Evolutionary conservation across 306 rosid genomes (phyloP), one percentile per base, ranked within the genome.

Genomic region (Prosopis cineraria): DNA sequence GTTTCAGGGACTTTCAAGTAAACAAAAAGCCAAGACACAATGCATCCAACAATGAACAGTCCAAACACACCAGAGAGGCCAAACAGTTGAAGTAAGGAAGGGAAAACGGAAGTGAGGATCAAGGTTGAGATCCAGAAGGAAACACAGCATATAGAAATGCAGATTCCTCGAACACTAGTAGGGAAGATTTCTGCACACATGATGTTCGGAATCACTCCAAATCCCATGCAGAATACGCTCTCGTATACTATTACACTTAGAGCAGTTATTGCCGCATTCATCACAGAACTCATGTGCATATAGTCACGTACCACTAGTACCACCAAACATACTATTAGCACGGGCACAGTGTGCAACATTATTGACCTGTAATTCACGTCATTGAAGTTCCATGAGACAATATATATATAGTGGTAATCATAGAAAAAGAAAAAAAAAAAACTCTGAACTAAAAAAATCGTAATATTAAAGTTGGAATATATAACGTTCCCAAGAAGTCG

Each of bases 1-100:
- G 97, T 89, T 73, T 91, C 94, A 17, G 97, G 92, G 40, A 88
- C 94, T 70, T 89, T 91, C 52, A 83, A 66, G 89, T 66, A 89
- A 7, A 91, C 89, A 74, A 91, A 91, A 27, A 88, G 30, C 89
- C 86, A 91, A 5, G 97, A 63, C 37, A 77, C 0, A 59, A 85
- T 60, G 88, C 92, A 86, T 0, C 89, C 92, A 58, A 56, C 29
- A 24, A 81, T 88, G 20, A 80, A 91, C 50, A 89, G 56, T 31
- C 76, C 73, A 66, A 91, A 83, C 12, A 91, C 85, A 24, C 97
- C 88, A 0, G 87, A 63, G 1, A 89, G 88, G 14, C 94, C 94
- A 1, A 89, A 45, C 27, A 80, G 69, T 8, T 77, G 82, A 30
- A 91, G 86, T 90, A 89, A 53, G 4, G 75, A 44, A 20, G 94